Evolutionary conservation across 2,329 filamentous ascomycete species (phyloP), one percentile per base, ranked within the genome.

Genomic region (Botryotinia narcissicola): DNA sequence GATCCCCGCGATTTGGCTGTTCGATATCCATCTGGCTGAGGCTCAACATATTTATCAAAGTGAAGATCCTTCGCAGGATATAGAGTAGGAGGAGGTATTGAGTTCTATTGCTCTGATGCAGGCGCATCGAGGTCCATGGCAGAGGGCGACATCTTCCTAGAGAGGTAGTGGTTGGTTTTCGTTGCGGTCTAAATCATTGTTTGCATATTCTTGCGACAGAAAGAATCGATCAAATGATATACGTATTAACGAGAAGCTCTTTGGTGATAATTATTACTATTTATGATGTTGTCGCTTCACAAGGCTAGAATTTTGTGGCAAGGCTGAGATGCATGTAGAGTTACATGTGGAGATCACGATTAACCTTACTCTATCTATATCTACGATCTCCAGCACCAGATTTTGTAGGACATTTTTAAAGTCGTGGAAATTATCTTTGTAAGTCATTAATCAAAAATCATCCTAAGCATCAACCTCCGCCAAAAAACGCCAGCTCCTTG

Each of bases 21-120:
- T 22, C 64, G 73, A 80, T 92, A 94, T 66, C 92, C 93, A 79
- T 95, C 91, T 14, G 86, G 84, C 78, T 88, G 85, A 2, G 86
- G 83, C 44, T 85, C 82, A 54, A 87, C 83, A 72, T 83, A 86
- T 74, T 86, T 86, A 75, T 90, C 88, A 79, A 91, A 91, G 75
- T 84, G 86, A 74, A 85, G 86, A 80, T 92, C 90, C 79, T 87
- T 88, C 74, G 90, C 87, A n/a, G 86, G 84, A 76, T 89, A 89
- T 71, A 91, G 85, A 60, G 85, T 79, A 85, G 75, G 88, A 83
- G 51, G 88, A 83, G 72, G 88, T 85, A 76, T 37, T n/a, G 86
- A 87, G 74, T 80, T 84, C 80, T 82, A 84, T 80, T 83, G 83
- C 78, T 72, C 83, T 81, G 77, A 83, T 83, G 81, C 77, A 80